A percentile compares a stretch with the other conserved stretches of the same genome.
These are phyloP conservation scores for Trichosporon ovoides DNA, from an alignment of 1,284 basidiomycete genomes.

Conservation along the genomic window DNA sequence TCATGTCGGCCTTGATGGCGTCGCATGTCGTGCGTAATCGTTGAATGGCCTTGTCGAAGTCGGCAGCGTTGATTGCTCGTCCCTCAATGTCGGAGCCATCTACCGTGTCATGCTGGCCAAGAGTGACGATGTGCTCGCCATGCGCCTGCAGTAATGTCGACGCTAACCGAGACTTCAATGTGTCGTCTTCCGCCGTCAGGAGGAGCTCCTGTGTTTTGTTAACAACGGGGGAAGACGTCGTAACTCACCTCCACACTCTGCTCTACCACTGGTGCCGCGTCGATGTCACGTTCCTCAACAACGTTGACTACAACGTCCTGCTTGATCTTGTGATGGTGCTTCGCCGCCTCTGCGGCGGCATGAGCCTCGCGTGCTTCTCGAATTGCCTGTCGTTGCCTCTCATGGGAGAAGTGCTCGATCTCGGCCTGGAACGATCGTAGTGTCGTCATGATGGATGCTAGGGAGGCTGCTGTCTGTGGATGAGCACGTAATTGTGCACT, in stretches of 20 bases:
- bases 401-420: conserved; percentile 44
- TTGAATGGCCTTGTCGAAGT: conserved; percentile 28
- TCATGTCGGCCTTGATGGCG: conserved; percentile 35
- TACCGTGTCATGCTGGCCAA: conserved; percentile 36
- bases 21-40: conserved; percentile 25
- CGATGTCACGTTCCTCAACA: conserved; percentile 26
- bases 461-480: neutral
- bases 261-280: conserved; percentile 21
- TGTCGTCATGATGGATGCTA: conserved; percentile 36
- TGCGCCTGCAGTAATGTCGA: conserved; percentile 35
- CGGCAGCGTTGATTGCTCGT: conserved; percentile 14
- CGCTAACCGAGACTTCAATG: conserved; percentile 35
- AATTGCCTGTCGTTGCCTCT: conserved; percentile 39
- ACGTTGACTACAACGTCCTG: conserved; percentile 13
- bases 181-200: conserved; percentile 27
- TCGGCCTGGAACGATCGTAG: conserved; percentile 48
- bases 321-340: conserved; percentile 32
- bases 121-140: conserved; percentile 41
- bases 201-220: conserved; percentile 31
- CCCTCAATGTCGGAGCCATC: conserved; percentile 12
- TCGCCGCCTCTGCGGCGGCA: conserved; percentile 39
- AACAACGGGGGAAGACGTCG: neutral
- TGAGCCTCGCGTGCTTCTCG: conserved; percentile 39
- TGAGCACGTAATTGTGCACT: neutral
- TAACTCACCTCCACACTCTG: conserved; percentile 35